These are phyloP conservation scores for Eimeria zaria DNA, from an alignment of 169 alveolate genomes.

Conservation along the genomic window DNA sequence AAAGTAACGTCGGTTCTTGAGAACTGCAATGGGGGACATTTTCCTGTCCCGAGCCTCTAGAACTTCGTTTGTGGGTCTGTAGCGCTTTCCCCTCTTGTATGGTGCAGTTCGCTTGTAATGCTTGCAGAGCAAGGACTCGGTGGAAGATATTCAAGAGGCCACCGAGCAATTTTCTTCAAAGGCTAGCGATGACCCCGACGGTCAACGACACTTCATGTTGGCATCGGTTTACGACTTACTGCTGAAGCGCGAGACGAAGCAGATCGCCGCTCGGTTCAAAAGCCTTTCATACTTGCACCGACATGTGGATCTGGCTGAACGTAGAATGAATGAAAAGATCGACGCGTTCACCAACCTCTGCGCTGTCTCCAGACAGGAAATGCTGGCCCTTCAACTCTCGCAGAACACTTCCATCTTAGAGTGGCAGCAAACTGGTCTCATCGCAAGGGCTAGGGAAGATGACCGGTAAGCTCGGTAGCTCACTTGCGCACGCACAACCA, in stretches of 20 bases:
- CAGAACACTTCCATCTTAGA: slow-evolving; percentile 12
- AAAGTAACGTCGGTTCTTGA: not conserved
- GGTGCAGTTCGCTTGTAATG: not conserved
- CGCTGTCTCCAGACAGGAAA: slow-evolving; percentile 29
- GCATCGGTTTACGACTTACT: slow-evolving; percentile 63
- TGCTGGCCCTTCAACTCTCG: slow-evolving; percentile 31
- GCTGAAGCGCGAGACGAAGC: slow-evolving; percentile 61
- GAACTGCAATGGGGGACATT: not conserved
- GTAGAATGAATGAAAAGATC: slow-evolving; percentile 23
- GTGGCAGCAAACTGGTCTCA: slow-evolving; percentile 41
- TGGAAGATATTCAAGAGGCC: slow-evolving; percentile 24
- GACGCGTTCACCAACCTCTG: slow-evolving; percentile 20
- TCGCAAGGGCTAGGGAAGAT: slow-evolving; percentile 9
- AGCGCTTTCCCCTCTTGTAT: not conserved
- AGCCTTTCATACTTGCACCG: slow-evolving; percentile 54
- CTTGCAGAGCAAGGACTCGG: slow-evolving; percentile 42
- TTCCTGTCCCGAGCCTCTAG: not conserved
- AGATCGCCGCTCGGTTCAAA: slow-evolving; percentile 34
- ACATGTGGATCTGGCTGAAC: slow-evolving; percentile 72
- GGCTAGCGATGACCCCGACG: slow-evolving; percentile 42
- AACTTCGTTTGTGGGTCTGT: not conserved
- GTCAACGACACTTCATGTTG: slow-evolving; percentile 68
- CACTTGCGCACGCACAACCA: not conserved
- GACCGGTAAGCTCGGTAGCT: slow-evolving; percentile 16
- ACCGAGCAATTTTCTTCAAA: slow-evolving; percentile 6